Base-by-base conservation (phyloP, 306 rosid species). In the Cyamopsis tetragonoloba region DNA sequence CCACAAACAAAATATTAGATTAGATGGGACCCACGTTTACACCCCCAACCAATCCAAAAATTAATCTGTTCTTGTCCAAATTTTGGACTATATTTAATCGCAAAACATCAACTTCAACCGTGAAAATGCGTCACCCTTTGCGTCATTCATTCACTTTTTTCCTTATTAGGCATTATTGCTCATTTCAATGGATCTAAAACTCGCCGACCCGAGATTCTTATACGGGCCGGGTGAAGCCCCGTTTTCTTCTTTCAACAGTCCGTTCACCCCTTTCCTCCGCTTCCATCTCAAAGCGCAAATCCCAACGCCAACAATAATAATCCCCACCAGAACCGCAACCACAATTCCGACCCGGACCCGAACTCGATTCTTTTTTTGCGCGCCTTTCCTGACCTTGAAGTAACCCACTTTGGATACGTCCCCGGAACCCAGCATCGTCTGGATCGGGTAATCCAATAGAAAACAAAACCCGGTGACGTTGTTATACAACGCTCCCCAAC, bases 401-500 rank as follows among this genome's bases (percentile, higher is more conserved):
- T 86, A 93, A 3, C 97, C 98, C 75, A 80, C 61, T 28, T 89
- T 88, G 0, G 76, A 59, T 71, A 22, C 87, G 38, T 86, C 97
- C 46, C 81, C 83, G 0, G 78, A 78, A 0, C 85, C 78, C 79
- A 83, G 26, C 68, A 93, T 14, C 2, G 88, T 84, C 15, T 79
- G 87, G 69, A 89, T 70, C 77, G 95, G 87, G 62, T 80, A 65
- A 1, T 87, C 96, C 84, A 88, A 46, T 50, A 66, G 3, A 66
- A 86, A 86, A 62, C 97, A 93, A 71, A 84, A 86, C 75, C 91
- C 84, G 70, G 89, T 79, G 1, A 7, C 80, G 37, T 86, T 89
- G 53, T 44, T 70, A 65, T 78, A 89, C 58, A 86, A 30, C 3
- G 90, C 85, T 0, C 97, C 98, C 98, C 98, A 93, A 39, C 98